A percentile compares a stretch with the other conserved stretches of the same genome.
Evolutionary conservation across 2,329 filamentous ascomycete species (phyloP).

Genomic region (Cladosporium halotolerans): DNA sequence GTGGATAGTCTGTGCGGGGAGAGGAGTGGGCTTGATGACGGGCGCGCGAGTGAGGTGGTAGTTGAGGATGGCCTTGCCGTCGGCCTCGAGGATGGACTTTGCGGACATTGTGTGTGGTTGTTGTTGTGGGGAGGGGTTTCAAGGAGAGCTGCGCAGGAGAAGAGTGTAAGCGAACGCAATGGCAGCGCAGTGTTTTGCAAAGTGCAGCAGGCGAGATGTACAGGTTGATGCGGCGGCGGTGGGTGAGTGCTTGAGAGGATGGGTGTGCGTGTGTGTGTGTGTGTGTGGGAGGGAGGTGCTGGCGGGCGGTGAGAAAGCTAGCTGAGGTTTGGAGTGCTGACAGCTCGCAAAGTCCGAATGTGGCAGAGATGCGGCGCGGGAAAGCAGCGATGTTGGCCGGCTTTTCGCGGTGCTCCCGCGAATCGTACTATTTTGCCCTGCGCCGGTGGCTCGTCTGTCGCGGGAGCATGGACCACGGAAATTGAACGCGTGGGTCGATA

Average conservation of each 20-base stretch:
- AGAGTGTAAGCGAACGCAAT: slow-evolving; percentile 21
- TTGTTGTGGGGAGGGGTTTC: slow-evolving; percentile 12
- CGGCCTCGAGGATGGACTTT: slow-evolving; percentile 97
- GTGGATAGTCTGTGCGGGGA: slow-evolving; percentile 76
- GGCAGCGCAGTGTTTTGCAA: background rate
- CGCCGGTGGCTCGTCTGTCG: background rate
- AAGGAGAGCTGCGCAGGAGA: slow-evolving; percentile 1
- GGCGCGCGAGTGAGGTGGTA: slow-evolving; percentile 98
- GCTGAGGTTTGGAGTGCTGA: slow-evolving; percentile 12
- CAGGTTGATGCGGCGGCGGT: background rate
- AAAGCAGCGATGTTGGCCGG: background rate
- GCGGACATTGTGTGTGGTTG: slow-evolving; percentile 64
- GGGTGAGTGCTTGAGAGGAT: background rate
- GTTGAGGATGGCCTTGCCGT: slow-evolving; percentile 99
- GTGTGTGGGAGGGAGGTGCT: background rate
- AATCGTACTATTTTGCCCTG: slow-evolving; percentile 11
- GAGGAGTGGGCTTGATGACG: slow-evolving; percentile 95
- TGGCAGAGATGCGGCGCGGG: background rate
- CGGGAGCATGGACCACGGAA: slow-evolving; percentile 6
- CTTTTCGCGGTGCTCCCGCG: slow-evolving; percentile 4
- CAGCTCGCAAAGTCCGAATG: slow-evolving; percentile 7
- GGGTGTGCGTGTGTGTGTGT: background rate
- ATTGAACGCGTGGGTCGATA: slow-evolving; percentile 8
- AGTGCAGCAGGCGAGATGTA: slow-evolving; percentile 7
- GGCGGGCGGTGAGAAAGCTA: slow-evolving; percentile 18